phyloP scores from a whole-genome alignment of 805 yeast species.

The Cyberlindnera lachancei region DNA sequence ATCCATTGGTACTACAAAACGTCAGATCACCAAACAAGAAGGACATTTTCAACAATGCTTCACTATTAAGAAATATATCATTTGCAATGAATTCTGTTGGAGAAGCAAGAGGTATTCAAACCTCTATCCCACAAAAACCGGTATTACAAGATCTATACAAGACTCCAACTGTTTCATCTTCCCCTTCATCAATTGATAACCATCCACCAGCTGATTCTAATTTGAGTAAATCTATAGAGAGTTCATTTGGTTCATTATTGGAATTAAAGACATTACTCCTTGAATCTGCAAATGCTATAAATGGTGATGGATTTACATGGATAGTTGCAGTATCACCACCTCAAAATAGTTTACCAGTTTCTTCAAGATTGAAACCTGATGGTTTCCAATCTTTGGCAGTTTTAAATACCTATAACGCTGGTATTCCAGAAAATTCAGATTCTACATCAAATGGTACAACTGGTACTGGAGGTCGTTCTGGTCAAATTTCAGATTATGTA shows the following conservation, averaged over 20 bases:
- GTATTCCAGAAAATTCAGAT: slow-evolving; percentile 74
- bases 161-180: slow-evolving; percentile 36
- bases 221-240: slow-evolving; percentile 1
- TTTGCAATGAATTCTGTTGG: slow-evolving; percentile 30
- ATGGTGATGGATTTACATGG: slow-evolving; percentile 93
- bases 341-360: slow-evolving; percentile 17
- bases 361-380: neutral
- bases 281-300: slow-evolving; percentile 60
- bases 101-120: slow-evolving; percentile 16
- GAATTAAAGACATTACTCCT: slow-evolving; percentile 69
- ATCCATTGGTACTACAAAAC: slow-evolving; percentile 21
- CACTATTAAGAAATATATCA: slow-evolving; percentile 29
- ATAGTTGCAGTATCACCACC: slow-evolving; percentile 52
- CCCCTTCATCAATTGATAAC: slow-evolving; percentile 27
- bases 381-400: slow-evolving; percentile 42
- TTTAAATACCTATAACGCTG: slow-evolving; percentile 82
- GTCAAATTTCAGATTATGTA: slow-evolving; percentile 26
- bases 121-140: slow-evolving; percentile 4
- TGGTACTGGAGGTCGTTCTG: slow-evolving; percentile 46
- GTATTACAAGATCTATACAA: slow-evolving; percentile 29
- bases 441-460: too few species aligned
- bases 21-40: slow-evolving; percentile 24
- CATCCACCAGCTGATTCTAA: slow-evolving; percentile 26
- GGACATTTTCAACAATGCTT: slow-evolving; percentile 31
- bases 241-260: slow-evolving; percentile 56